phyloP scores from a whole-genome alignment of 768 basidiomycete genomes.

The Chalciporus chontae region DNA sequence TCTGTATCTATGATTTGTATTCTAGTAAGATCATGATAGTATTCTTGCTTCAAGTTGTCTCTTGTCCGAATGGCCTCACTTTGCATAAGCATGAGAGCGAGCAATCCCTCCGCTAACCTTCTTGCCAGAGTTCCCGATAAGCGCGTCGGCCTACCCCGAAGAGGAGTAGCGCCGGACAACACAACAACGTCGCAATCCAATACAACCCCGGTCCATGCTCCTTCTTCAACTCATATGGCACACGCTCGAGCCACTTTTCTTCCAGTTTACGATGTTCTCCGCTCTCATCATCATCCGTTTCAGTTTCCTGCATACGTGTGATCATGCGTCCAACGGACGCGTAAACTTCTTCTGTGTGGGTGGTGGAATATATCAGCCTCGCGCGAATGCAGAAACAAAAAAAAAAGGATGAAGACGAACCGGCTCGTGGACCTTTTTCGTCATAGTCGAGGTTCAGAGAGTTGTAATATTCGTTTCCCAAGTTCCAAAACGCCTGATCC shows the following conservation, averaged over 20 bases:
- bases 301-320: slow-evolving; percentile 13
- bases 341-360: slow-evolving; percentile 21
- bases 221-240: slow-evolving; percentile 14
- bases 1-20: neutral
- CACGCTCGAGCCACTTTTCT: slow-evolving; percentile 8
- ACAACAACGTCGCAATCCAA: slow-evolving; percentile 11
- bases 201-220: neutral
- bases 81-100: no score
- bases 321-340: slow-evolving; percentile 21
- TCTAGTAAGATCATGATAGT: neutral
- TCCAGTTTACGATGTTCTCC: neutral
- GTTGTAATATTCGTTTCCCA: slow-evolving; percentile 21
- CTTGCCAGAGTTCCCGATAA: slow-evolving; percentile 13
- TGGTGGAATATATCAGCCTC: neutral
- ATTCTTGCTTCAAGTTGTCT: neutral
- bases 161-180: slow-evolving; percentile 11
- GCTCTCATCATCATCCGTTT: neutral
- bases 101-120: slow-evolving; percentile 1
- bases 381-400: neutral
- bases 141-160: slow-evolving; percentile 10
- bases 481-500: slow-evolving; percentile 12
- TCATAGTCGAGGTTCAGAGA: slow-evolving; percentile 14
- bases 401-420: slow-evolving; percentile 10
- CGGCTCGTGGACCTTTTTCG: slow-evolving; percentile 8
- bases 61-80: neutral